Conservation (phyloP, 2,329 filamentous ascomycete species). For the Gremmenia infestans region DNA sequence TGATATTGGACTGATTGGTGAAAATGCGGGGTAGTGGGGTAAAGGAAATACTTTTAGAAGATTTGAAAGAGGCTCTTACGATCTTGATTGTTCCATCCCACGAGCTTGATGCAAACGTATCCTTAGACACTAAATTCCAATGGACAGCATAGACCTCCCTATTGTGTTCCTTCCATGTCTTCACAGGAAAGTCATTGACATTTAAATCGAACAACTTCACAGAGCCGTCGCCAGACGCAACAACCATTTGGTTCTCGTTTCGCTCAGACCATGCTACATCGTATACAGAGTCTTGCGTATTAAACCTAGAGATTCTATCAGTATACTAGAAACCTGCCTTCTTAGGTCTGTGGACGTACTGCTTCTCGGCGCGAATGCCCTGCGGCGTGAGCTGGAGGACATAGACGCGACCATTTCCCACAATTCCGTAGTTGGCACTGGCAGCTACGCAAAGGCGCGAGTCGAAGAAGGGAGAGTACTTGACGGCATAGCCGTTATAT, state of each 20-base stretch:
- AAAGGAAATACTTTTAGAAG: neutral
- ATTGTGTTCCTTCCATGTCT: constrained; percentile 89
- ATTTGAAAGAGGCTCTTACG: constrained; percentile 36
- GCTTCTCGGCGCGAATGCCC: constrained; percentile 81
- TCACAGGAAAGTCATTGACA: constrained; percentile 76
- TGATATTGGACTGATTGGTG: neutral
- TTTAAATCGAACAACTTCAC: constrained; percentile 90
- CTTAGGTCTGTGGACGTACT: constrained; percentile 41
- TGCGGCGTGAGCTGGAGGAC: constrained; percentile 76
- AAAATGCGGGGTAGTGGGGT: constrained; percentile 1
- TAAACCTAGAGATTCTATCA: constrained; percentile 55
- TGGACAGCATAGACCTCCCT: constrained; percentile 87
- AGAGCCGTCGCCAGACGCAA: constrained; percentile 86
- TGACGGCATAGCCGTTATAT: constrained; percentile 93
- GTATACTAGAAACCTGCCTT: neutral
- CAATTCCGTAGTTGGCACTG: constrained; percentile 93
- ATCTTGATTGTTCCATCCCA: constrained; percentile 98
- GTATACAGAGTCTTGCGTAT: constrained; percentile 95
- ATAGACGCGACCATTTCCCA: constrained; percentile 89
- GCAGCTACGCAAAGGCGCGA: constrained; percentile 84
- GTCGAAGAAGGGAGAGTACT: constrained; percentile 98
- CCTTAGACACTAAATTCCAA: constrained; percentile 90
- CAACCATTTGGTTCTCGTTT: constrained; percentile 90
- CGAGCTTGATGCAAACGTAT: constrained; percentile 82
- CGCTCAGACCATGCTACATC: constrained; percentile 93